Conservation (phyloP, 2,329 filamentous ascomycete species). For the Trichoderma atrobrunneum region DNA sequence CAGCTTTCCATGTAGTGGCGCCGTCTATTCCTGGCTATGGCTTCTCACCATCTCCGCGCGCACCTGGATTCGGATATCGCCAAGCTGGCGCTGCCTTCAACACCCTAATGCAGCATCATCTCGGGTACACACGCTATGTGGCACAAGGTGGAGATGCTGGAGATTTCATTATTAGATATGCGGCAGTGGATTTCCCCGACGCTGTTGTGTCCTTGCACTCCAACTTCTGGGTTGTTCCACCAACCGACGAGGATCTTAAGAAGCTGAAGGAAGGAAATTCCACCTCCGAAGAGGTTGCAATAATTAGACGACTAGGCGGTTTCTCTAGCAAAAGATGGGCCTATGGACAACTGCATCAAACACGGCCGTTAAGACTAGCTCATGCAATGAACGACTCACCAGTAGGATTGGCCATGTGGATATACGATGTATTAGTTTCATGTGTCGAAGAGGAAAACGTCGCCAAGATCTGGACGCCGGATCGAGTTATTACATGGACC, state of each 20-base stretch:
- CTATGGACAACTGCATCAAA: not conserved
- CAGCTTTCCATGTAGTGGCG: constrained; percentile 55
- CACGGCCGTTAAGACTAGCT: not conserved
- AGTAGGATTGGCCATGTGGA: not conserved
- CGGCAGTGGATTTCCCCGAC: not conserved
- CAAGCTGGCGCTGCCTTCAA: not conserved
- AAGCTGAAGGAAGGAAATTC: not conserved
- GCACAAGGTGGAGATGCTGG: not conserved
- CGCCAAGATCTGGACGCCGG: not conserved
- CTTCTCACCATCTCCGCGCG: constrained; percentile 27
- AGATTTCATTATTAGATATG: not conserved
- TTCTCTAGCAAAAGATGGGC: not conserved
- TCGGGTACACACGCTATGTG: not conserved
- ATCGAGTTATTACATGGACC: not conserved
- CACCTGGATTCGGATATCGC: not conserved
- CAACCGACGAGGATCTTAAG: not conserved
- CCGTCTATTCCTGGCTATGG: constrained; percentile 56
- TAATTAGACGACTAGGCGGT: not conserved
- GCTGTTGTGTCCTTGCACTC: not conserved
- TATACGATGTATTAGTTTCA: not conserved
- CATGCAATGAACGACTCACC: not conserved
- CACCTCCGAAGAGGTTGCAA: not conserved
- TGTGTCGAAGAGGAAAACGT: not conserved
- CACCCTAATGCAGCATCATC: not conserved
- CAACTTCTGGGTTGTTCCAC: not conserved